Conservation (phyloP, 2,329 filamentous ascomycete species). For the Hypoxylon sp. region DNA sequence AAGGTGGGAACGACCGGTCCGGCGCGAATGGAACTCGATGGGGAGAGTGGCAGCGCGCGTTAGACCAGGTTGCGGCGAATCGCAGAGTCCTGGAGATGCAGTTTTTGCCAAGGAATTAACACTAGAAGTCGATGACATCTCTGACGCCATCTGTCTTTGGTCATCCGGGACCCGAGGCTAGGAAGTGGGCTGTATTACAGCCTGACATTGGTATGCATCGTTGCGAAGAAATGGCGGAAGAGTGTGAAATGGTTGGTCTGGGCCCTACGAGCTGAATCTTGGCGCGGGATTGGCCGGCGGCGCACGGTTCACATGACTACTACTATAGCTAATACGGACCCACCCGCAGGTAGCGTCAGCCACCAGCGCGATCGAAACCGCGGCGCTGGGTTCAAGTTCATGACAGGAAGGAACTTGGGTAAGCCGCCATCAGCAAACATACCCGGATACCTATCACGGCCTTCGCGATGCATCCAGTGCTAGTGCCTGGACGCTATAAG, state of each 20-base stretch:
- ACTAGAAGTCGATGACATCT: slow-evolving; percentile 29
- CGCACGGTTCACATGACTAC: not conserved
- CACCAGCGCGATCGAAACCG: not conserved
- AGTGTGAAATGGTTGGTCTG: slow-evolving; percentile 2
- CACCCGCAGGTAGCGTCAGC: slow-evolving; percentile 5
- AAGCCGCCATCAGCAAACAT: not conserved
- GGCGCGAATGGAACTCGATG: slow-evolving; percentile 51
- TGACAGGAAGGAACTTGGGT: not conserved
- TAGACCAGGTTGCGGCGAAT: slow-evolving; percentile 43
- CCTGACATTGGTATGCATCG: slow-evolving; percentile 18
- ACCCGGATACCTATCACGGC: not conserved
- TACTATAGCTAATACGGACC: not conserved
- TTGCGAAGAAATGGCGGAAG: not conserved
- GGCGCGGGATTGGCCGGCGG: not conserved
- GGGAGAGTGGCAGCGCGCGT: slow-evolving; percentile 59
- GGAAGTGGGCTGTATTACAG: slow-evolving; percentile 19
- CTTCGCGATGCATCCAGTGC: not conserved
- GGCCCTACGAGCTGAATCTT: slow-evolving; percentile 6
- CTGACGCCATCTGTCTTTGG: not conserved
- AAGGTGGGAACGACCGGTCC: slow-evolving; percentile 74
- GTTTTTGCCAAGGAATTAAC: slow-evolving; percentile 13
- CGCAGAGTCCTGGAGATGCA: not conserved
- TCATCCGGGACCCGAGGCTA: slow-evolving; percentile 16
- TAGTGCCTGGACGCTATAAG: not conserved
- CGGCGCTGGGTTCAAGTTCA: not conserved